Evolutionary conservation across 2,329 filamentous ascomycete genomes (phyloP).

Genomic region (Alternaria sp.): DNA sequence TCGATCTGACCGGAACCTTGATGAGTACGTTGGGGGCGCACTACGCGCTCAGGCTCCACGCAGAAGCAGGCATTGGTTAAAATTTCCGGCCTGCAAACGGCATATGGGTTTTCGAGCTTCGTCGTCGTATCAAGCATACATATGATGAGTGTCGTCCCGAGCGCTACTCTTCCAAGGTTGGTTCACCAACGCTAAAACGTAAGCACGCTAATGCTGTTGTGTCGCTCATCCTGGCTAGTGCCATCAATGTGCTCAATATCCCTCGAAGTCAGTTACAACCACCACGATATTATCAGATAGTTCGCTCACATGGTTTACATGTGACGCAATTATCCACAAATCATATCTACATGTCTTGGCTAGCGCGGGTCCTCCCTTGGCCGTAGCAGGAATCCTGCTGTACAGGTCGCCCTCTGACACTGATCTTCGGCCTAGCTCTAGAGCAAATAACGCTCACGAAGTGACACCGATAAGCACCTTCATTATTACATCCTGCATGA

Average conservation of each 20-base stretch:
- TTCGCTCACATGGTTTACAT: neutral
- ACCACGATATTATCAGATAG: constrained; percentile 9
- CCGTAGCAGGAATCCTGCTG: constrained; percentile 1
- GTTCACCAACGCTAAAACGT: neutral
- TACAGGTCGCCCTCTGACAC: neutral
- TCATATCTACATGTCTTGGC: neutral
- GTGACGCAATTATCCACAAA: neutral
- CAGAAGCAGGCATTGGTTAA: neutral
- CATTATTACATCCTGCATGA: neutral
- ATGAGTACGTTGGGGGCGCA: neutral
- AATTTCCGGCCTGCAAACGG: neutral
- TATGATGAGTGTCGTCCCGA: neutral
- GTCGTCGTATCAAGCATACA: neutral
- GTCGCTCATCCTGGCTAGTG: neutral
- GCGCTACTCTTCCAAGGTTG: neutral
- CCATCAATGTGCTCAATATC: constrained; percentile 35
- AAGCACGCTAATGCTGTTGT: neutral
- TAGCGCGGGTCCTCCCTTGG: neutral
- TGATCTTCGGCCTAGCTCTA: neutral
- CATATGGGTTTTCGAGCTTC: neutral
- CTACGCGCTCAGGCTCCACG: neutral
- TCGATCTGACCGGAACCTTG: neutral
- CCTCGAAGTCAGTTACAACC: constrained; percentile 8
- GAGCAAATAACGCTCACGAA: constrained; percentile 1
- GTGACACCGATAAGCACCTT: constrained; percentile 18